A percentile compares a stretch with the other conserved stretches of the same genome.
These are phyloP conservation scores for Elasticomyces elasticus DNA, from an alignment of 495 filamentous ascomycete species.

Conservation along the genomic window DNA sequence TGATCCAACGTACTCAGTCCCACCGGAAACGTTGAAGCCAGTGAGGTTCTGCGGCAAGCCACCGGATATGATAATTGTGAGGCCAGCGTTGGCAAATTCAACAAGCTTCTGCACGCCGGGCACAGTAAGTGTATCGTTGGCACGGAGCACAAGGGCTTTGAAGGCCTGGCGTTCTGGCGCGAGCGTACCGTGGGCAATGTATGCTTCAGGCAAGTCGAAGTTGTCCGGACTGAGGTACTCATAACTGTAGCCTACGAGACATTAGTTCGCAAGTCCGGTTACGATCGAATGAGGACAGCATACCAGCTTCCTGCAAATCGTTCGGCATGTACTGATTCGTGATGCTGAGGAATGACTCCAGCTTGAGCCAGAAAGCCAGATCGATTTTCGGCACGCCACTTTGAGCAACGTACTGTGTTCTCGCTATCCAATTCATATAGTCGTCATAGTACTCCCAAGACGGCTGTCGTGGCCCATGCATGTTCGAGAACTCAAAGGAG, in stretches of 20 bases:
- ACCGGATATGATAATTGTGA: slow-evolving; percentile 37
- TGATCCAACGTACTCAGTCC: slow-evolving; percentile 3
- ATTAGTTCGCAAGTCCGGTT: no score
- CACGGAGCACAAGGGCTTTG: slow-evolving; percentile 38
- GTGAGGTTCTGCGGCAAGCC: slow-evolving; percentile 20
- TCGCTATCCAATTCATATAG: slow-evolving; percentile 33
- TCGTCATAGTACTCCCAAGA: slow-evolving; percentile 37
- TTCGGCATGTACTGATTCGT: slow-evolving; percentile 9
- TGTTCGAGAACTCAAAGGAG: slow-evolving; percentile 35
- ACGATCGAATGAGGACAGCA: no score
- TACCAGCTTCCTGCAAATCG: slow-evolving; percentile 7
- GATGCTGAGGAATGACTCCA: slow-evolving; percentile 12
- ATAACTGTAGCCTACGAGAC: slow-evolving; percentile 41
- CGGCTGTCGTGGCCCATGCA: slow-evolving; percentile 37
- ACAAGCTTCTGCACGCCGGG: slow-evolving; percentile 31
- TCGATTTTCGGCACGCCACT: slow-evolving; percentile 36
- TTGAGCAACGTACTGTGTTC: slow-evolving; percentile 34
- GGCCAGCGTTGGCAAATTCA: slow-evolving; percentile 33
- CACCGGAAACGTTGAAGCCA: slow-evolving; percentile 22
- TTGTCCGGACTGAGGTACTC: slow-evolving; percentile 44
- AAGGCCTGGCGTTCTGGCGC: slow-evolving; percentile 36
- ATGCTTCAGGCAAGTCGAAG: slow-evolving; percentile 31
- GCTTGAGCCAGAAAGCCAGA: slow-evolving; percentile 32
- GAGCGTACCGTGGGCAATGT: slow-evolving; percentile 31
- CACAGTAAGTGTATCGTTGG: slow-evolving; percentile 33